phyloP scores from a whole-genome alignment of 2,329 filamentous ascomycete genomes.

The Fusarium miscanthi region DNA sequence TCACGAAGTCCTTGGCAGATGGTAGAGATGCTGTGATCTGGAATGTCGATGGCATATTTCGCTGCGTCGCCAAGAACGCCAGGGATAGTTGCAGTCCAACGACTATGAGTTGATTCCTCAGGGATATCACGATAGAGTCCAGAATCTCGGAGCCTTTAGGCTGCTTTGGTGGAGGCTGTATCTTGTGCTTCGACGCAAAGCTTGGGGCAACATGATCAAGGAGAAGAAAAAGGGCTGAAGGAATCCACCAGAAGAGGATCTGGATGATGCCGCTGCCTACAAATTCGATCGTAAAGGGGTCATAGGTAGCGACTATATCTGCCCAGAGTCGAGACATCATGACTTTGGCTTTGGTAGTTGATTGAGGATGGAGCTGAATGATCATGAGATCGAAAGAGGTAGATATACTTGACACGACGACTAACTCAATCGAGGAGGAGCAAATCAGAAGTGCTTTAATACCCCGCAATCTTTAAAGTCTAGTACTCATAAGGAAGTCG shows the following conservation, averaged over 20 bases:
- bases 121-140: constrained; percentile 57
- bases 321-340: constrained; percentile 14
- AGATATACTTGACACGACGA: background rate
- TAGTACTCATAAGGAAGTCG: background rate
- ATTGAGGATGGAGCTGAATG: background rate
- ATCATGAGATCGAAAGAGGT: background rate
- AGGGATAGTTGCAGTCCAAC: constrained; percentile 47
- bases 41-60: constrained; percentile 48
- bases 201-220: constrained; percentile 58
- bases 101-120: constrained; percentile 60
- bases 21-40: constrained; percentile 55
- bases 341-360: background rate
- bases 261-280: constrained; percentile 55
- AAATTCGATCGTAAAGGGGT: constrained; percentile 51
- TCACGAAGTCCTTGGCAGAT: constrained; percentile 48
- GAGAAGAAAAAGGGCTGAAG: constrained; percentile 54
- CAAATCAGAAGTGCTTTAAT: background rate
- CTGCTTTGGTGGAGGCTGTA: constrained; percentile 63
- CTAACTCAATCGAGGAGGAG: constrained; percentile 27
- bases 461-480: constrained; percentile 3
- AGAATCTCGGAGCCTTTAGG: constrained; percentile 58
- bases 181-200: constrained; percentile 64
- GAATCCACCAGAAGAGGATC: constrained; percentile 59
- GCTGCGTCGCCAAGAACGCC: constrained; percentile 17
- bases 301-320: background rate